Evolutionary conservation across 1,284 basidiomycete species (phyloP), one percentile per base, ranked within the genome.

Genomic region (Pseudozyma sp.): DNA sequence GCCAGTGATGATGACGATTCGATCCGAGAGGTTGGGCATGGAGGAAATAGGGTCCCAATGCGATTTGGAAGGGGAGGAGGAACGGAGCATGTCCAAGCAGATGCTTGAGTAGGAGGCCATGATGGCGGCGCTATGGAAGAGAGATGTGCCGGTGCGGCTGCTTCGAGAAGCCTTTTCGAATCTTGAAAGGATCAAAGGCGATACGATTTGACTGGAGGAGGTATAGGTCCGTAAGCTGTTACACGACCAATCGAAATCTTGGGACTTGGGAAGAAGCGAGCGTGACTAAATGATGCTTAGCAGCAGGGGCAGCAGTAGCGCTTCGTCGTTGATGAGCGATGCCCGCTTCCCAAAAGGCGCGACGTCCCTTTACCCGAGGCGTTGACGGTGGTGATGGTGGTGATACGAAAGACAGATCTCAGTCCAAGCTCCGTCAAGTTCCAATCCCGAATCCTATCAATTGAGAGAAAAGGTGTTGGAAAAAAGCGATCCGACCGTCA

Each of bases 1-100:
- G 11, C 82, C 82, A 8, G 81, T 83, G 11, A 83, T 59, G 52
- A 83, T 59, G 14, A 68, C 70, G 21, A 83, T 64, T 6, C 69
- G 70, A 39, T 73, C 75, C 4, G 21, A 18, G 3, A 77, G 71
- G 4, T 50, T 18, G 3, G 54, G 58, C 71, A 74, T 74, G n/a
- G 60, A 51, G 0, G 10, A 36, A 25, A 36, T 40, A 0, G 70
- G 65, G 16, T 68, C 51, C 70, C 70, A 73, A 18, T 14, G 58
- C 1, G 56, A 35, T 18, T 36, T 40, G 25, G n/a, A 16, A n/a
- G 56, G 11, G 21, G 43, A 38, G 2, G 61, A 44, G 36, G 52
- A 19, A 25, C 54, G 44, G 2, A 68, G 48, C 60, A 73, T 63
- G 35, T 60, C 60, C 7, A 35, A 34, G 1, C 60, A 0, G 39